Conservation (phyloP, 148 eudicot genomes). For the Heliamphora exappendiculata region DNA sequence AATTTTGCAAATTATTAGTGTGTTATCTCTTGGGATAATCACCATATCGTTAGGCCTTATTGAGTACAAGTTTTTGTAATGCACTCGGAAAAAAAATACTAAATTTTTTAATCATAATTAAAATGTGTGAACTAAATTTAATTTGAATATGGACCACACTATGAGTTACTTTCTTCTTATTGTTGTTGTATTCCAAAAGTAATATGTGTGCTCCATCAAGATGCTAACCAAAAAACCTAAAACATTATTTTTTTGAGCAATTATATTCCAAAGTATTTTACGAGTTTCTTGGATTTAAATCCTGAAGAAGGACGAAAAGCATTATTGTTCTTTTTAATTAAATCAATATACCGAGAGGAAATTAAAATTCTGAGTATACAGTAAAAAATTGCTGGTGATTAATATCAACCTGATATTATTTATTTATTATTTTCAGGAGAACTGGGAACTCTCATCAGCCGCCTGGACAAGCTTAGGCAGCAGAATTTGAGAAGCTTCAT, state of each 20-base stretch:
- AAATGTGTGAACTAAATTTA: no score
- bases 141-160: no score
- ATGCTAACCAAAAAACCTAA: background rate
- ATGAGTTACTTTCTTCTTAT: no score
- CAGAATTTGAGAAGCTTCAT: background rate
- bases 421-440: constrained; percentile 30
- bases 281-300: background rate
- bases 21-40: no score
- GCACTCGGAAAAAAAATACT: no score
- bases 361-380: background rate
- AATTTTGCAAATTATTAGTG: no score
- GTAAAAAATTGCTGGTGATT: background rate
- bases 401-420: background rate
- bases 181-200: no score
- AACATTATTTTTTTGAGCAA: background rate
- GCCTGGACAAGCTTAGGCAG: constrained; percentile 35
- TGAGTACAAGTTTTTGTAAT: no score
- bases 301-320: background rate
- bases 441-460: constrained; percentile 46
- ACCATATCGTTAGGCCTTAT: no score
- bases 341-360: background rate
- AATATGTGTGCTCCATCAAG: no score
- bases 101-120: no score
- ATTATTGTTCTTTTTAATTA: background rate
- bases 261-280: background rate